These are phyloP conservation scores for Paecilomyces sp. DNA, from an alignment of 2,329 filamentous ascomycete species.

Conservation along the genomic window DNA sequence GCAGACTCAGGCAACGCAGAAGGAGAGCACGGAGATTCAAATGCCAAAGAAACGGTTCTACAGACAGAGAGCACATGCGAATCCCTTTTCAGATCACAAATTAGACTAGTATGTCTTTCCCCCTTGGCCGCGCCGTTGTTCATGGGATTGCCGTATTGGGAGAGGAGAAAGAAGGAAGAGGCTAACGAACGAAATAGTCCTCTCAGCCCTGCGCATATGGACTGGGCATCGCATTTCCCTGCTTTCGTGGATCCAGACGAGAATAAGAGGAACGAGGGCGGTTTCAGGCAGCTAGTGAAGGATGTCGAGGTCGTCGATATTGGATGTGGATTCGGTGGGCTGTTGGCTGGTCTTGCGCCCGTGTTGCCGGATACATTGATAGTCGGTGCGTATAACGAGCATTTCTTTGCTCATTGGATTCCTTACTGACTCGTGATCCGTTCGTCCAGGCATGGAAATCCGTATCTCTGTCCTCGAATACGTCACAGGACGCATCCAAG, in stretches of 20 bases:
- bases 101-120: constrained; percentile 66
- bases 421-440: background rate
- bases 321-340: constrained; percentile 89
- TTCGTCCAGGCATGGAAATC: constrained; percentile 71
- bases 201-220: constrained; percentile 71
- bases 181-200: constrained; percentile 53
- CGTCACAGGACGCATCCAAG: constrained; percentile 78
- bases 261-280: constrained; percentile 22
- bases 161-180: background rate
- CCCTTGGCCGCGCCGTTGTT: background rate
- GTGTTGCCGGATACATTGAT: constrained; percentile 74
- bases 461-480: constrained; percentile 84
- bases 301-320: constrained; percentile 92
- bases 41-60: constrained; percentile 95
- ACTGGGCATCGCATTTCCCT: constrained; percentile 82
- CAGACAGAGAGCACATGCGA: constrained; percentile 90
- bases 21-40: constrained; percentile 36
- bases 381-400: constrained; percentile 52
- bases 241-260: constrained; percentile 50
- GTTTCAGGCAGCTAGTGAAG: constrained; percentile 46
- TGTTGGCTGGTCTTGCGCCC: constrained; percentile 78
- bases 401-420: background rate
- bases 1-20: constrained; percentile 25
- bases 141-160: background rate
- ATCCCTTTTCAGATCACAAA: constrained; percentile 92